These are phyloP conservation scores for Strobilomyces dryophilus DNA, from an alignment of 768 basidiomycete species.

Conservation along the genomic window DNA sequence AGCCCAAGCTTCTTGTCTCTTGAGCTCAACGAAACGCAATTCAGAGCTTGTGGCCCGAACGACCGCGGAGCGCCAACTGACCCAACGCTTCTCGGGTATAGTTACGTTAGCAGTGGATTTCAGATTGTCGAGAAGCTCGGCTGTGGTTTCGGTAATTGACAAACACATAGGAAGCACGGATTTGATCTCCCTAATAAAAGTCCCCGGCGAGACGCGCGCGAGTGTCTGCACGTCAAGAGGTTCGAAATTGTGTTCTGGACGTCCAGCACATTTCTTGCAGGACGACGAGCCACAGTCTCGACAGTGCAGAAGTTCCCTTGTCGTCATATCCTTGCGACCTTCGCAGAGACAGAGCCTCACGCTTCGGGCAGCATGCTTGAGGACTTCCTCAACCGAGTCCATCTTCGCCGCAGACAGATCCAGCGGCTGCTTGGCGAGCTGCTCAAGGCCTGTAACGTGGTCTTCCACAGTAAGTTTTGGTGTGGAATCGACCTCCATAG, in stretches of 20 bases:
- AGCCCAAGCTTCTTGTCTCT: constrained; percentile 86
- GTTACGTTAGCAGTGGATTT: constrained; percentile 35
- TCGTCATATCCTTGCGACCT: constrained; percentile 76
- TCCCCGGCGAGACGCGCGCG: constrained; percentile 64
- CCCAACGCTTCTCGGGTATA: constrained; percentile 60
- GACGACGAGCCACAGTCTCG: constrained; percentile 72
- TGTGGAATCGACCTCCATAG: constrained; percentile 48
- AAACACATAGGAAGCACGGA: constrained; percentile 85
- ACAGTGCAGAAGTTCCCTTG: constrained; percentile 63
- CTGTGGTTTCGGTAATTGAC: constrained; percentile 47
- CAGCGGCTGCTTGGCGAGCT: constrained; percentile 57
- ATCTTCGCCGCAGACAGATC: constrained; percentile 58
- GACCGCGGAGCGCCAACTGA: constrained; percentile 64
- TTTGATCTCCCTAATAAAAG: constrained; percentile 76
- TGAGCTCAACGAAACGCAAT: constrained; percentile 79
- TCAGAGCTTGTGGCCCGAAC: constrained; percentile 54
- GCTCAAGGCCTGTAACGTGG: constrained; percentile 69
- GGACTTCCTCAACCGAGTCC: constrained; percentile 48
- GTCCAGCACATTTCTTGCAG: constrained; percentile 84
- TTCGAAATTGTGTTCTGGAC: constrained; percentile 79
- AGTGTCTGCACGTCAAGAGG: constrained; percentile 48
- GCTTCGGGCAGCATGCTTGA: constrained; percentile 63
- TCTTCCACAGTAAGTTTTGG: constrained; percentile 35
- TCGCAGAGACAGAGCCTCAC: constrained; percentile 88
- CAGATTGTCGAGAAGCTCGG: constrained; percentile 49